These are phyloP conservation scores for Lupinus albus DNA, from an alignment of 306 rosid genomes.

Conservation along the genomic window DNA sequence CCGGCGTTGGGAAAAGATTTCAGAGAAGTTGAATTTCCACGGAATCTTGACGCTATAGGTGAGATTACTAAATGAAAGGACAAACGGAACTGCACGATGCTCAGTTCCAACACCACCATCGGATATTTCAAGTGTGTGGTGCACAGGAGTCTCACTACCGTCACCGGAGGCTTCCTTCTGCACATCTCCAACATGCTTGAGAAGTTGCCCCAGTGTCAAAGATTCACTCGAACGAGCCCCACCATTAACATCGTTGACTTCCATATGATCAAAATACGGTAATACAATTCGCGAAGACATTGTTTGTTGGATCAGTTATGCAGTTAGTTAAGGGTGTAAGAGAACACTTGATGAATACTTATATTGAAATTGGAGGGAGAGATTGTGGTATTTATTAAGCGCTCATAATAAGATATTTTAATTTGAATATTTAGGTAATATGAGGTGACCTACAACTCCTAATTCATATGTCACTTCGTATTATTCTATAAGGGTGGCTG, in stretches of 20 bases:
- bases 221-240: constrained; percentile 36
- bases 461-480: too few relatives aligned
- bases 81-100: constrained; percentile 67
- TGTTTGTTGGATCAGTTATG: too few relatives aligned
- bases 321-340: constrained; percentile 17
- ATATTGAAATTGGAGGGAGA: too few relatives aligned
- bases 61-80: constrained; percentile 70
- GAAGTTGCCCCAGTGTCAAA: constrained; percentile 73
- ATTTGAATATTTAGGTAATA: too few relatives aligned
- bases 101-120: constrained; percentile 42
- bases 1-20: constrained; percentile 17
- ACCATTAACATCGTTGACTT: constrained; percentile 44
- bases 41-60: constrained; percentile 73
- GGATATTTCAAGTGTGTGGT: constrained; percentile 56
- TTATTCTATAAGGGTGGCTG: too few relatives aligned
- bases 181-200: constrained; percentile 75
- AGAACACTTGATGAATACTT: too few relatives aligned
- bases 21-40: constrained; percentile 54
- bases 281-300: constrained; percentile 58
- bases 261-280: constrained; percentile 46
- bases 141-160: constrained; percentile 74
- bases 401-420: too few relatives aligned
- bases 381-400: too few relatives aligned
- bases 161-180: constrained; percentile 70
- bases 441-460: too few relatives aligned